A percentile compares a stretch with the other conserved stretches of the same genome.
Evolutionary conservation across 2,329 filamentous ascomycete genomes (phyloP).

Genomic region (Fusarium lateritium): DNA sequence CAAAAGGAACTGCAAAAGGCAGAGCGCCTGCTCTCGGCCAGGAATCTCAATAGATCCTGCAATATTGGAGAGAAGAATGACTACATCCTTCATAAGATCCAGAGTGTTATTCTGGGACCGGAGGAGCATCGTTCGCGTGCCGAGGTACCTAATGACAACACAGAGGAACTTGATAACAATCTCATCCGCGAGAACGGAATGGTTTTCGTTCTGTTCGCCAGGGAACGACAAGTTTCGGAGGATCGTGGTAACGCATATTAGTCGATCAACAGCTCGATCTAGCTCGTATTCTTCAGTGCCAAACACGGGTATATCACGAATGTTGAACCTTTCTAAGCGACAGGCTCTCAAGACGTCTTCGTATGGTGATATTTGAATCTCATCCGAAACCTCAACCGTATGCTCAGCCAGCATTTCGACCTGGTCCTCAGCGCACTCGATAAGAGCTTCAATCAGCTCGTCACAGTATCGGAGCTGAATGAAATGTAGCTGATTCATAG

Average conservation of each 20-base stretch:
- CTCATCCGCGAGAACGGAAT: constrained; percentile 80
- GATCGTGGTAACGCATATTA: constrained; percentile 93
- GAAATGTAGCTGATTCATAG: constrained; percentile 75
- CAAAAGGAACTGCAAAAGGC: constrained; percentile 88
- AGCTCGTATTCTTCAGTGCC: constrained; percentile 85
- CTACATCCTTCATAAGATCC: constrained; percentile 97
- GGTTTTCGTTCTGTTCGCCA: constrained; percentile 74
- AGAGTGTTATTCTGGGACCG: constrained; percentile 87
- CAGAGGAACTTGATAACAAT: constrained; percentile 87
- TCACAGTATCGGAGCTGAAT: constrained; percentile 82
- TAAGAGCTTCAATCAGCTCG: constrained; percentile 87
- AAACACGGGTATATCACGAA: constrained; percentile 81
- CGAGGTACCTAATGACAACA: constrained; percentile 86
- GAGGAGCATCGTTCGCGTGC: constrained; percentile 89
- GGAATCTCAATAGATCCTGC: constrained; percentile 85
- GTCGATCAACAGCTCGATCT: constrained; percentile 86
- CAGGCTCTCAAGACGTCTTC: constrained; percentile 90
- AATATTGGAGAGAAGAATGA: constrained; percentile 91
- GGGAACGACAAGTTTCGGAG: constrained; percentile 92
- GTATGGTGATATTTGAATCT: constrained; percentile 85
- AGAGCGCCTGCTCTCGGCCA: constrained; percentile 87
- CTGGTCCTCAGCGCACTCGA: constrained; percentile 94
- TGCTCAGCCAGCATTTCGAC: constrained; percentile 87
- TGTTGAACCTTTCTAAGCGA: constrained; percentile 77
- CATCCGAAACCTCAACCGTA: constrained; percentile 87